Percentiles rank a stretch among this genome's conserved stretches.
Conservation (phyloP, 305 asterid genomes). For the Rubia balearica region DNA sequence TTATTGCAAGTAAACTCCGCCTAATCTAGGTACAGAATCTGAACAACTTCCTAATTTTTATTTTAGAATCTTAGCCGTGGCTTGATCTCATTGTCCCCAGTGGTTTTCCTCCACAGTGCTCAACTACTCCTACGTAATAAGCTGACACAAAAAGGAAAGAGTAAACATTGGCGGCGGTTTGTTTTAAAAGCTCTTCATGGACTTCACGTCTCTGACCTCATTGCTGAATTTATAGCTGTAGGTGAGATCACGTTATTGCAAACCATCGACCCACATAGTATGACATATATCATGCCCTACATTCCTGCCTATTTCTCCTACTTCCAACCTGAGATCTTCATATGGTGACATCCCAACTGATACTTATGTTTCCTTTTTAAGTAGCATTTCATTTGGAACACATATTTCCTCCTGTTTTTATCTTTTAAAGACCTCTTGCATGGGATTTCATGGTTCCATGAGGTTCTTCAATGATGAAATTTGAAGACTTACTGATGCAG, state of each 20-base stretch:
- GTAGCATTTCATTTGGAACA: too few species aligned
- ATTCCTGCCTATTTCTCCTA: background rate
- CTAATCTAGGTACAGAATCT: too few species aligned
- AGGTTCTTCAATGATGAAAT: conserved; percentile 47
- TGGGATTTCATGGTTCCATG: conserved; percentile 9
- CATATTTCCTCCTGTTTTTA: background rate
- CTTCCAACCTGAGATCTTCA: background rate
- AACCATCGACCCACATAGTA: background rate
- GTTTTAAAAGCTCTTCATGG: conserved; percentile 25
- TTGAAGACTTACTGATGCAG: conserved; percentile 80
- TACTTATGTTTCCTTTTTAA: too few species aligned
- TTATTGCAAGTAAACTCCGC: too few species aligned
- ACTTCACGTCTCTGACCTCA: conserved; percentile 33
- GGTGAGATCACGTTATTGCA: conserved; percentile 29
- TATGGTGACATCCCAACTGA: background rate
- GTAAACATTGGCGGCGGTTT: conserved; percentile 12
- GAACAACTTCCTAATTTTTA: too few species aligned
- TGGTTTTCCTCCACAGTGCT: background rate
- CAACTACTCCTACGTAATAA: background rate
- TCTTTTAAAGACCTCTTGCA: background rate
- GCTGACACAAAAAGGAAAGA: background rate
- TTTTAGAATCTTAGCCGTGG: background rate
- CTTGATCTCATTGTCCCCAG: background rate
- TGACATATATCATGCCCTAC: background rate
- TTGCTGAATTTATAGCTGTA: conserved; percentile 12